Evolutionary conservation across 108 stramenopile species (phyloP).

Genomic region (Cyclotella distinguenda): DNA sequence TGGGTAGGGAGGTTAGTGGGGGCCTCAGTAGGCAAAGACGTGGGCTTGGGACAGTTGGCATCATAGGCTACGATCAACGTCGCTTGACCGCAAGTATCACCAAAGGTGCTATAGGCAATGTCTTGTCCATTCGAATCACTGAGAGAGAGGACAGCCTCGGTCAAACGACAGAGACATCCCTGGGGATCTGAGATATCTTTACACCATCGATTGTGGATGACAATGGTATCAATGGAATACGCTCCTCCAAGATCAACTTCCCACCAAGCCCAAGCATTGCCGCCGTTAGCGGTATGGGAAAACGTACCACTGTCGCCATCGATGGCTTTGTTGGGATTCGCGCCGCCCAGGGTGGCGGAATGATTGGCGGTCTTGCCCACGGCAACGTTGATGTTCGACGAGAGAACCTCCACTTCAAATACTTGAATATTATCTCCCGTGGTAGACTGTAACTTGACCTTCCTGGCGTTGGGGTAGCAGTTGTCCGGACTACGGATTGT

Average conservation of each 20-base stretch:
- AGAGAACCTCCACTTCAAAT: slow-evolving; percentile 11
- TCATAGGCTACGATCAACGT: slow-evolving; percentile 5
- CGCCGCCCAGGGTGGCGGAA: not conserved
- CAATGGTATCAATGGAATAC: not conserved
- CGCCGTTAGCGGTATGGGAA: too few species aligned
- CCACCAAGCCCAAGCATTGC: not conserved
- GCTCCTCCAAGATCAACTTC: not conserved
- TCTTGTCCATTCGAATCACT: not conserved
- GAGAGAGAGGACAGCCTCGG: slow-evolving; percentile 1
- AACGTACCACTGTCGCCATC: too few species aligned
- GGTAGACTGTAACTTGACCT: slow-evolving; percentile 7
- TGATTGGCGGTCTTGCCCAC: not conserved
- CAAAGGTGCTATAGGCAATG: slow-evolving; percentile 2
- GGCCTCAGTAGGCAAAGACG: not conserved
- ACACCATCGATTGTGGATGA: slow-evolving; percentile 12
- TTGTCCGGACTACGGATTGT: not conserved
- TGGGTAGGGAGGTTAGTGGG: not conserved
- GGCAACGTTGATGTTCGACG: slow-evolving; percentile 1
- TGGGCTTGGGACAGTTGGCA: not conserved
- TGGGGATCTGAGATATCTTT: not conserved
- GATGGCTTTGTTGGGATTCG: not conserved
- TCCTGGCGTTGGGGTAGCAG: slow-evolving; percentile 4
- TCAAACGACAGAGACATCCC: slow-evolving; percentile 4
- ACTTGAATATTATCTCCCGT: not conserved
- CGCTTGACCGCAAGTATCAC: not conserved